A percentile compares a stretch with the other conserved stretches of the same genome.
These are phyloP conservation scores for Penicillium olsonii DNA, from an alignment of 2,329 filamentous ascomycete genomes.

Conservation along the genomic window DNA sequence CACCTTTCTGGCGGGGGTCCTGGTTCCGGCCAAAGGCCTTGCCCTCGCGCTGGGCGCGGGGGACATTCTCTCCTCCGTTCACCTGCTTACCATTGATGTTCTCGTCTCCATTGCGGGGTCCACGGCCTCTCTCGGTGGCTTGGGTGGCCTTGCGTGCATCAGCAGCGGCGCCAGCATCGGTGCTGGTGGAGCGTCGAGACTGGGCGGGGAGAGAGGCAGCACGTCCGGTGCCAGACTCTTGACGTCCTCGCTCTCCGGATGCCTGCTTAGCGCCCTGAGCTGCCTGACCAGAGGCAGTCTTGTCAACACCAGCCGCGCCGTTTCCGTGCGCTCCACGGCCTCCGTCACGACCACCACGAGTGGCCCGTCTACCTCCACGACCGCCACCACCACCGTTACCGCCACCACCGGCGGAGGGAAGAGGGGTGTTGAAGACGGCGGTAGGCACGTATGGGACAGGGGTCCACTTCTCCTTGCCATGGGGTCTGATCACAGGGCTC, in stretches of 20 bases:
- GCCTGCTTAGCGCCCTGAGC: constrained; percentile 34
- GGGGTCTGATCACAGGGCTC: constrained; percentile 55
- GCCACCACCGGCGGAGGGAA: constrained; percentile 45
- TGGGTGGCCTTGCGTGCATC: constrained; percentile 38
- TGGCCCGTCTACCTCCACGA: constrained; percentile 57
- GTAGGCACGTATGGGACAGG: constrained; percentile 78
- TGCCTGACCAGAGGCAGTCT: constrained; percentile 31
- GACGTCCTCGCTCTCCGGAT: constrained; percentile 36
- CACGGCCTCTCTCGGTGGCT: constrained; percentile 33
- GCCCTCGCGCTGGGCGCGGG: constrained; percentile 35
- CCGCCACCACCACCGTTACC: constrained; percentile 47
- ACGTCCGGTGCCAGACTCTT: constrained; percentile 38
- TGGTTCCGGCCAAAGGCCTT: constrained; percentile 38
- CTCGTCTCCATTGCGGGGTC: constrained; percentile 36
- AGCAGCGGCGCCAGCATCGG: constrained; percentile 29
- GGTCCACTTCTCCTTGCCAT: constrained; percentile 82
- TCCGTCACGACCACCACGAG: constrained; percentile 57
- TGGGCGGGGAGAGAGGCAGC: constrained; percentile 44
- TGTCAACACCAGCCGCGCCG: constrained; percentile 35
- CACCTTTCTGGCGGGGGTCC: constrained; percentile 32
- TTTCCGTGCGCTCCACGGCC: constrained; percentile 46
- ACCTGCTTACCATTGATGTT: constrained; percentile 26
- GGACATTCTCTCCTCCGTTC: constrained; percentile 31
- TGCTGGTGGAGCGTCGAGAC: constrained; percentile 37
- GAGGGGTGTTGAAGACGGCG: constrained; percentile 81